Percentiles rank a stretch among this genome's conserved stretches.
Conservation (phyloP, 176 grass and related monocot genomes). For the Raddia distichophylla region DNA sequence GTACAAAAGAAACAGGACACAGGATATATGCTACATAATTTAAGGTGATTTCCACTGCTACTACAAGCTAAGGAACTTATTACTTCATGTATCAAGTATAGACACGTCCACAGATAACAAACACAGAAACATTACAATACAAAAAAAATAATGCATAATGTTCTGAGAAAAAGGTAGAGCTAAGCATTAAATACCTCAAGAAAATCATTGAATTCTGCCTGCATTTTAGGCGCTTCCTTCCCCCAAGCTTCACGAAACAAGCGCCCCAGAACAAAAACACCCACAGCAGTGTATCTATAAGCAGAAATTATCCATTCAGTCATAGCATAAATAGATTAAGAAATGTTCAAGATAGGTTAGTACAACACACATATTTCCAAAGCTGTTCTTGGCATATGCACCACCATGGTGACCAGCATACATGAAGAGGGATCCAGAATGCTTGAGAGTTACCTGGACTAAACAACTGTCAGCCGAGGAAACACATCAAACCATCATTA, state of each 20-base stretch:
- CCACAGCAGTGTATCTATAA: slow-evolving; percentile 84
- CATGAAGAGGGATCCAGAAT: slow-evolving; percentile 97
- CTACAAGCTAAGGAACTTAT: not conserved
- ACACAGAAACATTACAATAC: not conserved
- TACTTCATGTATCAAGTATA: not conserved
- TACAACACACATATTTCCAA: slow-evolving; percentile 79
- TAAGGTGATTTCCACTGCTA: not conserved
- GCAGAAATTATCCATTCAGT: slow-evolving; percentile 40
- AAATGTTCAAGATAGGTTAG: slow-evolving; percentile 33
- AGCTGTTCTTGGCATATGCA: slow-evolving; percentile 98
- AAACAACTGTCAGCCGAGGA: slow-evolving; percentile 30
- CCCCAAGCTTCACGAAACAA: slow-evolving; percentile 92
- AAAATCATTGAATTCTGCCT: slow-evolving; percentile 87
- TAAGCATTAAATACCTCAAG: slow-evolving; percentile 60
- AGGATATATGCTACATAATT: not conserved
- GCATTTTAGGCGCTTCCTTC: slow-evolving; percentile 77
- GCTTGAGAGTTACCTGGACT: slow-evolving; percentile 82
- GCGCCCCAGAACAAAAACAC: slow-evolving; percentile 84
- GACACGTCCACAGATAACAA: not conserved
- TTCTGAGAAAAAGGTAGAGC: slow-evolving; percentile 7
- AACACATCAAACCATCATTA: slow-evolving; percentile 10
- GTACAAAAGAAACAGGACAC: slow-evolving; percentile 2
- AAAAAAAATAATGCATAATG: not conserved
- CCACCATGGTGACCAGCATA: slow-evolving; percentile 88
- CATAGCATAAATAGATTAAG: slow-evolving; percentile 19